Percentiles rank a stretch among this genome's conserved stretches.
Conservation (phyloP, 352 stramenopile species). For the Phytophthora multivora region DNA sequence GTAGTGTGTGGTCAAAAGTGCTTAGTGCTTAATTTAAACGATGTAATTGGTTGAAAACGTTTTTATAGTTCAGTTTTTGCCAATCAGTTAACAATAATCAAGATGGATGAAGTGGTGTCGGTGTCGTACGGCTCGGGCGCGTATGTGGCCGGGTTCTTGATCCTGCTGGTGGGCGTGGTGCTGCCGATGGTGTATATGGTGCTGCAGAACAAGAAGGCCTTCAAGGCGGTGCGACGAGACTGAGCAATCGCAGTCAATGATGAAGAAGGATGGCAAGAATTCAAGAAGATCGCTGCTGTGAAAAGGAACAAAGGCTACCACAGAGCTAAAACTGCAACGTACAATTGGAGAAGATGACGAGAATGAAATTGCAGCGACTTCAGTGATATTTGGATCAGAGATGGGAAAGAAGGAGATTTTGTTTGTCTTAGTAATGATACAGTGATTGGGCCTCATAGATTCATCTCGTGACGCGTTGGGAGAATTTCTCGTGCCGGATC, state of each 20-base stretch:
- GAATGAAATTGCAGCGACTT: neutral
- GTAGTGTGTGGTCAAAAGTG: neutral
- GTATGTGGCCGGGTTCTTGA: constrained; percentile 69
- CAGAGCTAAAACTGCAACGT: neutral
- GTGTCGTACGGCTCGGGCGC: constrained; percentile 76
- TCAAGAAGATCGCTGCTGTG: constrained; percentile 12
- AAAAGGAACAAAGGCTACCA: neutral
- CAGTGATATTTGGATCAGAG: constrained; percentile 8
- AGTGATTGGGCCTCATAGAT: constrained; percentile 9
- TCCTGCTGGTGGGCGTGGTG: constrained; percentile 72
- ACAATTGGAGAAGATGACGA: constrained; percentile 5
- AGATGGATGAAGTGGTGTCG: constrained; percentile 26
- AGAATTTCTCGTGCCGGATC: constrained; percentile 86
- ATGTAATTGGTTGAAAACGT: neutral
- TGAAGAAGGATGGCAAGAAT: neutral
- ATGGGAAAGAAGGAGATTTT: constrained; percentile 9
- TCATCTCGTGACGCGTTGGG: constrained; percentile 42
- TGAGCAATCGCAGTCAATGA: constrained; percentile 20
- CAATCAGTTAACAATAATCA: constrained; percentile 6
- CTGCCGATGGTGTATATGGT: constrained; percentile 87
- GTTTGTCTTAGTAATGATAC: constrained; percentile 26
- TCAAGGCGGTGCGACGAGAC: constrained; percentile 80
- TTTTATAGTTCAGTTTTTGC: constrained; percentile 1
- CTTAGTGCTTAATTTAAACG: neutral
- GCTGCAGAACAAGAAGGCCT: constrained; percentile 87